Conservation (phyloP, 2,329 filamentous ascomycete genomes). For the Sporothrix variecibatus region DNA sequence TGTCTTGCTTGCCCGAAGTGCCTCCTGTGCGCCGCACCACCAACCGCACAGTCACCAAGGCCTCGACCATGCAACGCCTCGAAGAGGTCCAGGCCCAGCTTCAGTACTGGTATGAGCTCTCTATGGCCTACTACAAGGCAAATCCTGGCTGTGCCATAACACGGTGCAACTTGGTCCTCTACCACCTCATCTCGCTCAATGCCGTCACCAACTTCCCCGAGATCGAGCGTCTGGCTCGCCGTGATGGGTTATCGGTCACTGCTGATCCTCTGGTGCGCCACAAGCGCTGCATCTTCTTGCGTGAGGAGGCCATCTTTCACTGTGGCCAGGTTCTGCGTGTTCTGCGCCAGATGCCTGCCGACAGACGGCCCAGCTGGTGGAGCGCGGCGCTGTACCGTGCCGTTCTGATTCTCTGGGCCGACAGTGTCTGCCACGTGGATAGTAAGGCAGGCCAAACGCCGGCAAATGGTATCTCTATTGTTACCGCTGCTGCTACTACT, state of each 20-base stretch:
- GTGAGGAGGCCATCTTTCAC: conserved; percentile 66
- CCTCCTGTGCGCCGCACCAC: conserved; percentile 44
- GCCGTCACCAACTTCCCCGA: conserved; percentile 67
- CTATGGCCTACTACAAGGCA: conserved; percentile 55
- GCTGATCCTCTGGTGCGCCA: conserved; percentile 55
- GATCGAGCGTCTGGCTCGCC: conserved; percentile 66
- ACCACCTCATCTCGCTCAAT: conserved; percentile 70
- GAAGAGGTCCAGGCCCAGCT: conserved; percentile 66
- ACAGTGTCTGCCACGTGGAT: conserved; percentile 57
- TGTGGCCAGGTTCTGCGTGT: conserved; percentile 67
- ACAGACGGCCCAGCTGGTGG: conserved; percentile 69
- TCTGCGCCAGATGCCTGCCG: conserved; percentile 59
- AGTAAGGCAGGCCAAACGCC: neutral
- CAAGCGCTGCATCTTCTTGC: conserved; percentile 64
- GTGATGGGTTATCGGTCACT: conserved; percentile 51
- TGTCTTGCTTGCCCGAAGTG: conserved; percentile 64
- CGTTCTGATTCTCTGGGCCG: conserved; percentile 62
- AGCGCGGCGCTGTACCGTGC: conserved; percentile 69
- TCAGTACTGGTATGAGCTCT: conserved; percentile 68
- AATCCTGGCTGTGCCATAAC: conserved; percentile 61
- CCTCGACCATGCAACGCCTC: conserved; percentile 60
- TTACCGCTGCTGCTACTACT: neutral
- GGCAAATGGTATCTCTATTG: too few relatives aligned
- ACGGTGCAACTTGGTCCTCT: conserved; percentile 66
- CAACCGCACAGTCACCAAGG: conserved; percentile 55